Percentiles rank a stretch among this genome's conserved stretches.
These are phyloP conservation scores for Neurospora sp. DNA, from an alignment of 495 filamentous ascomycete genomes.

Conservation along the genomic window DNA sequence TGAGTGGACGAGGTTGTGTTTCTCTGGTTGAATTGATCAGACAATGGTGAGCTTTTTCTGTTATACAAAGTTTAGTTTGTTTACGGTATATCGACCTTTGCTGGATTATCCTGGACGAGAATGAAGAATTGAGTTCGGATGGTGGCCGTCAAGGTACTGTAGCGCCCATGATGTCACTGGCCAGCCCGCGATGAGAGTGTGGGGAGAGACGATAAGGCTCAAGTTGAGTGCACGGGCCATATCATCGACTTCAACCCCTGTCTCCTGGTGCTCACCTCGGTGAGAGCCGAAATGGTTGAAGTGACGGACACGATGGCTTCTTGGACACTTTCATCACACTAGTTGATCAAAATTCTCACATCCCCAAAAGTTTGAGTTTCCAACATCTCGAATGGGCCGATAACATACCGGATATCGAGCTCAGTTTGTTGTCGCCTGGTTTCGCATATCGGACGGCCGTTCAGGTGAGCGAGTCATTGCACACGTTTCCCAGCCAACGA, in stretches of 20 bases:
- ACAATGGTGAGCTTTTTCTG: no score
- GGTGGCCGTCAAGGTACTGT: neutral
- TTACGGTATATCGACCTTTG: no score
- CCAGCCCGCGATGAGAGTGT: neutral
- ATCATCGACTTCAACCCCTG: neutral
- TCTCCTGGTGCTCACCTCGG: neutral
- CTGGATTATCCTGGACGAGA: no score
- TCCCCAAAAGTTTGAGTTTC: neutral
- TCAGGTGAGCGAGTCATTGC: neutral
- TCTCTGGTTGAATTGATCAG: neutral
- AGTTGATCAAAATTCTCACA: neutral
- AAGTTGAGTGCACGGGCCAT: neutral
- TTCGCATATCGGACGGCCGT: neutral
- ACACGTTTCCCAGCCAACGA: neutral
- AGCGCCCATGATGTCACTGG: constrained; percentile 1
- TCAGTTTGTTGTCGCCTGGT: neutral
- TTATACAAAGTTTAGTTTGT: no score
- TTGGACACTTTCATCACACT: neutral
- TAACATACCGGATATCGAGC: neutral
- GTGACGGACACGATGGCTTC: neutral
- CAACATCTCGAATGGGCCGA: neutral
- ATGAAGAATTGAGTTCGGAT: neutral
- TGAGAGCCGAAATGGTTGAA: neutral
- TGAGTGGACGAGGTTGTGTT: neutral
- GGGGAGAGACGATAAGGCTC: neutral